Conservation (phyloP, 257 asterid genomes). For the Jaltomata sinuosa region DNA sequence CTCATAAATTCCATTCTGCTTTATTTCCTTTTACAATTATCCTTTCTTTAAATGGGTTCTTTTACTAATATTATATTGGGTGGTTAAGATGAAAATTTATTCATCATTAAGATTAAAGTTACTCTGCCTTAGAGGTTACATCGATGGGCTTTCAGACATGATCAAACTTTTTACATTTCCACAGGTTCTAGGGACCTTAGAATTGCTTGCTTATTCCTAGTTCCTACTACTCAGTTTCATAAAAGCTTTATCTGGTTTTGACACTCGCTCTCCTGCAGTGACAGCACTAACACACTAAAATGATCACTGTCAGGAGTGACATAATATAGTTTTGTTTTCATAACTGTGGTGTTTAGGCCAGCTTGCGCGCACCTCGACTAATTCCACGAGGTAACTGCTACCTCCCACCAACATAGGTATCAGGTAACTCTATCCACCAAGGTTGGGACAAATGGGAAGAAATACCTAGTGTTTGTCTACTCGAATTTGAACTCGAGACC, state of each 20-base stretch:
- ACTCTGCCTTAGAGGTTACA: background rate
- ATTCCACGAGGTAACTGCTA: background rate
- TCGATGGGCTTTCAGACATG: background rate
- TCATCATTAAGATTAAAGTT: background rate
- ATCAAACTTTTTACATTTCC: background rate
- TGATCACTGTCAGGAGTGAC: background rate
- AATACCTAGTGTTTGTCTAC: background rate
- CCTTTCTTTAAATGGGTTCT: background rate
- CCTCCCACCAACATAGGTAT: background rate
- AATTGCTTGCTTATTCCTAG: background rate
- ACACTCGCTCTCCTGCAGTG: background rate
- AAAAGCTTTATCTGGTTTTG: background rate
- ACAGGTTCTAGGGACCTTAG: background rate
- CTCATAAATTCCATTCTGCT: background rate
- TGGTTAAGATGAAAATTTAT: background rate
- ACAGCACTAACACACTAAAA: background rate
- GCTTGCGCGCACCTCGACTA: background rate
- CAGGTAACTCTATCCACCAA: background rate
- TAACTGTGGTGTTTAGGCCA: no score
- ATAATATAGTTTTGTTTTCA: background rate
- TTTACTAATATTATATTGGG: background rate
- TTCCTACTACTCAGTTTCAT: background rate
- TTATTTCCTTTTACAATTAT: background rate
- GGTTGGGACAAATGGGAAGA: background rate
- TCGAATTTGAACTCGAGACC: background rate